Conservation (phyloP, 805 yeast genomes). For the Priceomyces fermenticarens region DNA sequence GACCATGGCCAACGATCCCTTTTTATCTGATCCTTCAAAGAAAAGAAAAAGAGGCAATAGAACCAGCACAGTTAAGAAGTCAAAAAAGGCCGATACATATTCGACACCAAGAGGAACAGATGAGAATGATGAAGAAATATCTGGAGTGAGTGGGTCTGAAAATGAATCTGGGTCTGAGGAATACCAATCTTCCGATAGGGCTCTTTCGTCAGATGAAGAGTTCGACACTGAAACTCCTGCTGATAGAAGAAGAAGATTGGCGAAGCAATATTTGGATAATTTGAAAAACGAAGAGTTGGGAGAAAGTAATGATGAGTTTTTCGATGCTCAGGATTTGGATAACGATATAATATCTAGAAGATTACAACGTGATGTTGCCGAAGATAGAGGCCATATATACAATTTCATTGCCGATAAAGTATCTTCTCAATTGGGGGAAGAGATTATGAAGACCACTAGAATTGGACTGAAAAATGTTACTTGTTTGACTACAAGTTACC, state of each 20-base stretch:
- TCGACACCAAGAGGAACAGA: conserved; percentile 6
- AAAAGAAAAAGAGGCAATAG: conserved; percentile 38
- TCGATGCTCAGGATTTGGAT: conserved; percentile 90
- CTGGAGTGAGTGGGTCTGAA: conserved; percentile 49
- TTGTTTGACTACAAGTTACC: conserved; percentile 51
- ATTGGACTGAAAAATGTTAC: conserved; percentile 63
- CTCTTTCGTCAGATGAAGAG: conserved; percentile 65
- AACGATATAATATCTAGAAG: conserved; percentile 79
- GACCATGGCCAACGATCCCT: conserved; percentile 64
- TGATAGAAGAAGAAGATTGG: conserved; percentile 90
- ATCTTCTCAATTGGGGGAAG: conserved; percentile 35
- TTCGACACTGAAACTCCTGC: conserved; percentile 77
- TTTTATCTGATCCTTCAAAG: conserved; percentile 58
- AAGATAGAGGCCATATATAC: conserved; percentile 79
- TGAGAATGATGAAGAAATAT: conserved; percentile 51
- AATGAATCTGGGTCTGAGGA: conserved; percentile 43
- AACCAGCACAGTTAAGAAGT: conserved; percentile 13
- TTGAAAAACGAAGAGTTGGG: conserved; percentile 55
- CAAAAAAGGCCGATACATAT: conserved; percentile 16
- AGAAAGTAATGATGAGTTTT: conserved; percentile 43
- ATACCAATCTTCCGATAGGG: conserved; percentile 28
- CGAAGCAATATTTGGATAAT: conserved; percentile 85
- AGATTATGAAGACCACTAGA: conserved; percentile 43
- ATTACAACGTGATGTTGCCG: conserved; percentile 85
- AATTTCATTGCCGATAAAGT: conserved; percentile 58